Conservation (phyloP, 169 alveolate genomes). For the Plasmodium yoelii region DNA sequence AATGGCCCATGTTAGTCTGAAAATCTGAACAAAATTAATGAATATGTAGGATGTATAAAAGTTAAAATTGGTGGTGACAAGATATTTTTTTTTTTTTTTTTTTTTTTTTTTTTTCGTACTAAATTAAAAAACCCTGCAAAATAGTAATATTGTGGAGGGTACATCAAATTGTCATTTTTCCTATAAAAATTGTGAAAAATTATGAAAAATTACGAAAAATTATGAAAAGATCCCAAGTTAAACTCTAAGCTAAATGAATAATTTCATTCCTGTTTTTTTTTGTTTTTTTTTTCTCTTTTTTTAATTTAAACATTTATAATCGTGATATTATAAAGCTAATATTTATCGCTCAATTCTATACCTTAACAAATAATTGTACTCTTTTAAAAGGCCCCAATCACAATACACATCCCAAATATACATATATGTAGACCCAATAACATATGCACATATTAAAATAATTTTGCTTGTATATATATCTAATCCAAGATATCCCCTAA, state of each 20-base stretch:
- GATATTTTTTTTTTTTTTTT: background rate
- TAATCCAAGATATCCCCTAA: conserved; percentile 67
- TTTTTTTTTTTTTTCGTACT: conserved; percentile 6
- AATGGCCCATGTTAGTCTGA: conserved; percentile 88
- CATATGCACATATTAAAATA: conserved; percentile 84
- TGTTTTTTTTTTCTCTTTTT: background rate
- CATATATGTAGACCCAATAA: conserved; percentile 88
- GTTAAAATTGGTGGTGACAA: background rate
- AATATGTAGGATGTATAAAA: background rate
- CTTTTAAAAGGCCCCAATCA: conserved; percentile 90
- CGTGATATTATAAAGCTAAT: background rate
- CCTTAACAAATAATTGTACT: conserved; percentile 78
- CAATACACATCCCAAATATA: conserved; percentile 89
- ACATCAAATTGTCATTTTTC: conserved; percentile 74
- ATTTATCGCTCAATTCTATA: conserved; percentile 2
- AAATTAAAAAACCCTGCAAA: conserved; percentile 78
- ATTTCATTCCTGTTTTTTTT: background rate
- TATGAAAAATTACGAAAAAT: too few relatives aligned
- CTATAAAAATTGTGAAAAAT: conserved; percentile 30
- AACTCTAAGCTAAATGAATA: too few relatives aligned
- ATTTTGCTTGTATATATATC: conserved; percentile 77
- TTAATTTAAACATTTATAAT: background rate
- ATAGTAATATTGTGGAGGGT: conserved; percentile 80
- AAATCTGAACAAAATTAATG: conserved; percentile 46
- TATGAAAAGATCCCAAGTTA: too few relatives aligned